Evolutionary conservation across 2,329 filamentous ascomycete genomes (phyloP).

Genomic region (Clarireedia hainanense): DNA sequence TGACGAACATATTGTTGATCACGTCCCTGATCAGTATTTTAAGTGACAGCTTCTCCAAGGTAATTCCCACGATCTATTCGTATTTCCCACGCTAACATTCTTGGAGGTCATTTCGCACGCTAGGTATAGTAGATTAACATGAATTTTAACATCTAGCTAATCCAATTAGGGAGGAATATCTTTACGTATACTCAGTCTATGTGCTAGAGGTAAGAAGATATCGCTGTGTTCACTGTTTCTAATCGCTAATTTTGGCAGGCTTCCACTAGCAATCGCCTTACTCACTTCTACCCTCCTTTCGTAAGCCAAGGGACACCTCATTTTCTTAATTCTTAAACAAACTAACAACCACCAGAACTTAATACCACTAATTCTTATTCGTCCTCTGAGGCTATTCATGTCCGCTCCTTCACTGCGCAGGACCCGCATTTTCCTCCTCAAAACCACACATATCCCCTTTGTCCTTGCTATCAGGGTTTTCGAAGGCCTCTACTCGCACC

Average conservation of each 20-base stretch:
- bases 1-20: conserved; percentile 72
- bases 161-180: conserved; percentile 57
- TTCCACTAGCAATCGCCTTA: conserved; percentile 60
- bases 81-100: neutral
- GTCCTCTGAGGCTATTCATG: conserved; percentile 63
- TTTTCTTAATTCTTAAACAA: too few species aligned
- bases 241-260: conserved; percentile 34
- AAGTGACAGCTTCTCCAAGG: conserved; percentile 57
- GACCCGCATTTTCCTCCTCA: conserved; percentile 53
- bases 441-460: conserved; percentile 57
- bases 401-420: conserved; percentile 56
- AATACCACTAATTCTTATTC: conserved; percentile 61
- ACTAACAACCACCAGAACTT: conserved; percentile 44
- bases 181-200: conserved; percentile 65
- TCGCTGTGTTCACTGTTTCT: neutral
- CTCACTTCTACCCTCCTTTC: conserved; percentile 62
- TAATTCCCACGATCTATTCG: neutral
- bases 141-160: neutral
- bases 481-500: conserved; percentile 33
- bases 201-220: conserved; percentile 40
- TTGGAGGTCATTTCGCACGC: conserved; percentile 48
- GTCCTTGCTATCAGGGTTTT: conserved; percentile 55
- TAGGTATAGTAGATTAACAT: neutral
- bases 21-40: conserved; percentile 72
- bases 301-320: neutral